Percentiles rank a stretch among this genome's conserved stretches.
Conservation (phyloP, 1,284 basidiomycete species). For the Cutaneotrichosporon dermatis region DNA sequence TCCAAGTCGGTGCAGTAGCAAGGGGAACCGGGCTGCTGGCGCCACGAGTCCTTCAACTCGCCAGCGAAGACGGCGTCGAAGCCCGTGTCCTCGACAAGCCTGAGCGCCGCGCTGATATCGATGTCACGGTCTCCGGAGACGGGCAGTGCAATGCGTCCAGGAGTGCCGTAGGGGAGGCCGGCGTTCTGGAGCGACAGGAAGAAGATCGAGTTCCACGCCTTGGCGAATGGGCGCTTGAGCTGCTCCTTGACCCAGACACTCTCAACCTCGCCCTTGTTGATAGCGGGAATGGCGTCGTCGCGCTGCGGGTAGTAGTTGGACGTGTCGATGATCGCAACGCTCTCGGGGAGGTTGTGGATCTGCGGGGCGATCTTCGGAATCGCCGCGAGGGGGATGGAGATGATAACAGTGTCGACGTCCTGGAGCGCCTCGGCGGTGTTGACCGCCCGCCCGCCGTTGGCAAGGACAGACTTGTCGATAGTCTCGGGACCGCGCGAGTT, state of each 20-base stretch:
- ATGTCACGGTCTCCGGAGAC: not conserved
- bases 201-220: conserved; percentile 5
- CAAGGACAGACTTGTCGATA: not conserved
- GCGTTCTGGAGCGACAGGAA: not conserved
- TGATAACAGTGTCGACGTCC: conserved; percentile 4
- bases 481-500: conserved; percentile 6
- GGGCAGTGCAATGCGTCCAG: not conserved
- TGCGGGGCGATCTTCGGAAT: not conserved
- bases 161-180: not conserved
- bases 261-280: conserved; percentile 3
- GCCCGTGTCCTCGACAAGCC: not conserved
- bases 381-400: not conserved
- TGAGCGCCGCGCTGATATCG: not conserved
- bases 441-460: not conserved
- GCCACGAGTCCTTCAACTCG: conserved; percentile 1
- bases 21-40: conserved; percentile 4
- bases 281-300: not conserved
- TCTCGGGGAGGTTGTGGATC: not conserved
- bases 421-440: not conserved
- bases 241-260: not conserved
- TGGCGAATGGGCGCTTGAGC: conserved; percentile 2
- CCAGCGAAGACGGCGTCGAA: not conserved
- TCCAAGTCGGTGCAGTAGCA: conserved; percentile 1
- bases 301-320: conserved; percentile 6
- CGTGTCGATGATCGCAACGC: not conserved